These are phyloP conservation scores for Nymphaea thermarum DNA, from an alignment of 164 flowering plant genomes.

Conservation along the genomic window DNA sequence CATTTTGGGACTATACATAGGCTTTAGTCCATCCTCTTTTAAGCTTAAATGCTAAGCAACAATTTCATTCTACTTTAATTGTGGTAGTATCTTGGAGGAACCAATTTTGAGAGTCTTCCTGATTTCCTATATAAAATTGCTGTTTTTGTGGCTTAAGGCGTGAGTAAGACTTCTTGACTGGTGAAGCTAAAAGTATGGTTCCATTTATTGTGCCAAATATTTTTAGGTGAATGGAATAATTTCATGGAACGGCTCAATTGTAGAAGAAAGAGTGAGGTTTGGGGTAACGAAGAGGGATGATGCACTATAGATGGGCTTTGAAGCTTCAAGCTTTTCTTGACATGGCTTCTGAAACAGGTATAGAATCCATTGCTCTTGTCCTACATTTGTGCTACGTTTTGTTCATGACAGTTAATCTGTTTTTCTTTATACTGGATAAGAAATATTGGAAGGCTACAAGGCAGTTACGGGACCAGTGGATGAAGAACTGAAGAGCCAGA, in stretches of 20 bases:
- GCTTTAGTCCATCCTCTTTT: too few species aligned
- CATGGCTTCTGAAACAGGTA: slow-evolving; percentile 79
- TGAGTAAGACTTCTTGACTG: not conserved
- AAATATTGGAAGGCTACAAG: slow-evolving; percentile 80
- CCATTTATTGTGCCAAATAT: not conserved
- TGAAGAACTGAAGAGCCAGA: slow-evolving; percentile 79
- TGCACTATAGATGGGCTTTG: slow-evolving; percentile 89
- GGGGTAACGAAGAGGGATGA: slow-evolving; percentile 91
- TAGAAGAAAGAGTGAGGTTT: slow-evolving; percentile 45
- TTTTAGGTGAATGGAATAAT: slow-evolving; percentile 88
- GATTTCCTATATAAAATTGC: not conserved
- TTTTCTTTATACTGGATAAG: slow-evolving; percentile 26
- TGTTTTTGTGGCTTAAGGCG: not conserved
- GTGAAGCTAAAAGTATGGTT: not conserved
- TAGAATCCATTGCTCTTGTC: not conserved
- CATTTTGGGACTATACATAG: too few species aligned
- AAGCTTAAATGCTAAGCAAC: too few species aligned
- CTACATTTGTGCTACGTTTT: not conserved
- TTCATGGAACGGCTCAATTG: slow-evolving; percentile 80
- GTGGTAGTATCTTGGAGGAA: too few species aligned
- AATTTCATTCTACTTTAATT: too few species aligned
- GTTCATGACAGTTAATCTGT: not conserved
- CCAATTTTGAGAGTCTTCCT: not conserved
- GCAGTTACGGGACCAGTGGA: slow-evolving; percentile 54
- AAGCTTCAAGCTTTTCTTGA: slow-evolving; percentile 97